phyloP scores from a whole-genome alignment of 768 basidiomycete species.

The Pisolithus sp. region DNA sequence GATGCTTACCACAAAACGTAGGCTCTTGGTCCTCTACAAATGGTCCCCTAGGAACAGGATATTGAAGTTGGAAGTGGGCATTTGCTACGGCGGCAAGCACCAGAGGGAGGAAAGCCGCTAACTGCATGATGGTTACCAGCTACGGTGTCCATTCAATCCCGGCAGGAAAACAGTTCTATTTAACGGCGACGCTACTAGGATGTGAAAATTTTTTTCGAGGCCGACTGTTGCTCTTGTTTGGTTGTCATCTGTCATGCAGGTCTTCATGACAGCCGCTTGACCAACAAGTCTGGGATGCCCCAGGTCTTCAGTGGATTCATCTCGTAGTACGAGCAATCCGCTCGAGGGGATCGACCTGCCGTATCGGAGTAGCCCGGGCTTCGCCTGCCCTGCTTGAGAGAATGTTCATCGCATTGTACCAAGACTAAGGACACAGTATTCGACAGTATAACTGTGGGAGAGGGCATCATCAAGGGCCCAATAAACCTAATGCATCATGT shows the following conservation, averaged over 20 bases:
- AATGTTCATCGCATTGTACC: too few relatives aligned
- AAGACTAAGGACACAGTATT: too few relatives aligned
- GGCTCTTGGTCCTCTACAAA: conserved; percentile 58
- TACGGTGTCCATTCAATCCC: neutral
- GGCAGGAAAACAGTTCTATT: neutral
- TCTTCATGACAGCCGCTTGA: neutral
- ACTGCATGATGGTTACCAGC: conserved; percentile 23
- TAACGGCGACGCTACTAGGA: neutral
- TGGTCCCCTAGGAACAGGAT: conserved; percentile 62
- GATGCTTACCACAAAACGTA: conserved; percentile 57
- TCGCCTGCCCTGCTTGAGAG: too few relatives aligned
- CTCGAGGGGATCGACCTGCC: too few relatives aligned
- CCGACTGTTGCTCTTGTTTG: neutral
- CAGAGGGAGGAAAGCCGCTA: conserved; percentile 31
- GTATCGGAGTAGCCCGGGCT: too few relatives aligned
- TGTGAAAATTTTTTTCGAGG: neutral
- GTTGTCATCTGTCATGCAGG: neutral
- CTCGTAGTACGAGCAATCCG: too few relatives aligned
- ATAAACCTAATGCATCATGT: neutral
- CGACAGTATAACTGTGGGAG: neutral
- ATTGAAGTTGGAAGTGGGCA: conserved; percentile 80
- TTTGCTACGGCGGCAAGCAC: conserved; percentile 37
- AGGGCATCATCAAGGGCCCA: neutral
- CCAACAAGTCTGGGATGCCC: too few relatives aligned
- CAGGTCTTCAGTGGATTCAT: too few relatives aligned